Percentiles rank a stretch among this genome's conserved stretches.
phyloP scores from a whole-genome alignment of 208 protist genomes.

The Trichomonas vaginalis region DNA sequence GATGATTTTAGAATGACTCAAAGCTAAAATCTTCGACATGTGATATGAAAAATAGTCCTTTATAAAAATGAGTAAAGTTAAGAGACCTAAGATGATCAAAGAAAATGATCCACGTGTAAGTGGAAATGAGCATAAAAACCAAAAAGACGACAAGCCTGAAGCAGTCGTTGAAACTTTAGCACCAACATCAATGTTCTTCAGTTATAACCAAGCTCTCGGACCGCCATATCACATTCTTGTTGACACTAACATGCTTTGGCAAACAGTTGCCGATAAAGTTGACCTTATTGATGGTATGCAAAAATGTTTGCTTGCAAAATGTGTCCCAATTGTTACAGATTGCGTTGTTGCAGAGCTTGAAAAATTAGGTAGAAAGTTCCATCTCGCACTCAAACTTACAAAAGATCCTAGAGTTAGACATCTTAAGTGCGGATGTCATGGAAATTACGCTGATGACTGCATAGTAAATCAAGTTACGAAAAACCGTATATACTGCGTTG shows the following conservation, averaged over 20 bases:
- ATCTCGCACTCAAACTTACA: conserved; percentile 60
- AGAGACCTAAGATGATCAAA: background rate
- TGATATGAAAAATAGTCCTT: background rate
- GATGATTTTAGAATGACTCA: too few species aligned
- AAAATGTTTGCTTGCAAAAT: conserved; percentile 96
- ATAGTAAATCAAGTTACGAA: conserved; percentile 73
- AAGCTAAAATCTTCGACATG: background rate
- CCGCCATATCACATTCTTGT: conserved; percentile 93
- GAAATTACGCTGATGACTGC: conserved; percentile 97
- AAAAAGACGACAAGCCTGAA: conserved; percentile 6
- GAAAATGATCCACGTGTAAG: background rate
- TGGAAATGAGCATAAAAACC: conserved; percentile 14
- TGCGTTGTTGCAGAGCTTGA: conserved; percentile 97
- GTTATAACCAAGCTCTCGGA: conserved; percentile 66
- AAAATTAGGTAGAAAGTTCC: conserved; percentile 71
- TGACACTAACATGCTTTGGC: conserved; percentile 99
- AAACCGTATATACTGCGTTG: conserved; percentile 60
- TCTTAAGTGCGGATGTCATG: conserved; percentile 72
- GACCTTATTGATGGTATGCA: conserved; percentile 88
- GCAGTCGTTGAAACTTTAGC: conserved; percentile 21
- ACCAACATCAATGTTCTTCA: conserved; percentile 67
- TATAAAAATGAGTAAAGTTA: conserved; percentile 8
- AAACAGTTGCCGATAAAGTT: conserved; percentile 97
- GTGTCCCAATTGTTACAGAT: conserved; percentile 74
- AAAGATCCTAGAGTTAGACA: conserved; percentile 90